Evolutionary conservation across 805 yeast genomes (phyloP), one percentile per base, ranked within the genome.

Genomic region (Candida namnaoensis): DNA sequence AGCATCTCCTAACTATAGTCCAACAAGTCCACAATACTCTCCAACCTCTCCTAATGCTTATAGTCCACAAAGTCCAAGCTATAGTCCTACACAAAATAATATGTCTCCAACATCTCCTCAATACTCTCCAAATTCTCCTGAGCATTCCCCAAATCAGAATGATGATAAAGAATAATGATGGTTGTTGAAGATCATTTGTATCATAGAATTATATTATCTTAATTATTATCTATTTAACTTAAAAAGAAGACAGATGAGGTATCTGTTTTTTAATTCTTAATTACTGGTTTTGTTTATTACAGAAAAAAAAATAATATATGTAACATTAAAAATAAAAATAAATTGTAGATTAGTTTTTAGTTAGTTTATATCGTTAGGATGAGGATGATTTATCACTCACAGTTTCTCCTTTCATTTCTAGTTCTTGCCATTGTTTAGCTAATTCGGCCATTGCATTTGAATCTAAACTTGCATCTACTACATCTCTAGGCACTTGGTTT

Each of bases 401-500:
- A 6, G 35, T 8, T 26, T 34, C 42, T 11, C 37, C 34, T 27
- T 54, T 54, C 48, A 52, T 41, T 36, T 66, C 56, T 35, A 70
- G 44, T 38, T 70, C 70, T 34, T 61, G 56, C 88, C 88, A 82
- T 43, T 77, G 69, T 44, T 68, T 68, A 1, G 84, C 78, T 47
- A 85, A 62, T 39, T 82, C 88, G 11, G 76, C 79, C 73, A 88
- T 81, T 0, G 82, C 74, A 19, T 71, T 68, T 0, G 90, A 73
- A 49, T 83, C 80, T 50, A 78, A 53, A 32, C 85, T 71, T 2
- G 96, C 96, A 56, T 88, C 93, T 5, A 93, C 83, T 19, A 93
- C 78, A 53, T 93, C 99, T 40, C 74, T 70, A 0, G 99, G 99
- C 3, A 93, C 96, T 53, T 86, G 90, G 57, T 81, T 87, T 52